Conservation (phyloP, 352 stramenopile genomes). For the Phytophthora ramorum region DNA sequence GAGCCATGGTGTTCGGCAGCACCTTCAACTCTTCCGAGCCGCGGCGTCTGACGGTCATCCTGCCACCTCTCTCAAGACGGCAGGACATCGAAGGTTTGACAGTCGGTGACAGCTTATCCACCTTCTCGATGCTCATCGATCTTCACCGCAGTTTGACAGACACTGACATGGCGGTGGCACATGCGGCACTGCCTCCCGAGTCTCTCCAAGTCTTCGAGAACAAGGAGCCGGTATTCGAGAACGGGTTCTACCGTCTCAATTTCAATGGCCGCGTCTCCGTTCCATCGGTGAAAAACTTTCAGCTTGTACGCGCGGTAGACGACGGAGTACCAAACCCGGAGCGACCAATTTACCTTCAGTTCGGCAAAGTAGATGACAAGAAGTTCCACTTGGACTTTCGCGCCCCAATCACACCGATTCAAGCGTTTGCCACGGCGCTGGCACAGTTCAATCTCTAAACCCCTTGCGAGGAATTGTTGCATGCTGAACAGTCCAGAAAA, state of each 20-base stretch:
- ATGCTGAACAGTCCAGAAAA: neutral
- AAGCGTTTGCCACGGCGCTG: slow-evolving; percentile 71
- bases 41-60: slow-evolving; percentile 51
- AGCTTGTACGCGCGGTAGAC: slow-evolving; percentile 45
- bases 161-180: slow-evolving; percentile 24
- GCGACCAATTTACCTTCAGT: slow-evolving; percentile 62
- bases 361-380: slow-evolving; percentile 82
- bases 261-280: slow-evolving; percentile 82
- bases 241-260: slow-evolving; percentile 83
- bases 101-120: slow-evolving; percentile 48
- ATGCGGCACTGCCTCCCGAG: slow-evolving; percentile 27
- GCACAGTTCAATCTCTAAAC: slow-evolving; percentile 71
- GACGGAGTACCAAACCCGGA: slow-evolving; percentile 17
- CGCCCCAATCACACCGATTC: slow-evolving; percentile 73
- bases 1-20: slow-evolving; percentile 67
- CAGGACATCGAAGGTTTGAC: slow-evolving; percentile 60
- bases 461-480: neutral
- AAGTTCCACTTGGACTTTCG: slow-evolving; percentile 86
- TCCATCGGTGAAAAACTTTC: slow-evolving; percentile 86
- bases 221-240: slow-evolving; percentile 78
- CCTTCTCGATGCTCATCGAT: slow-evolving; percentile 66
- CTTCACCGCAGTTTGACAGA: slow-evolving; percentile 39
- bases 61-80: slow-evolving; percentile 54
- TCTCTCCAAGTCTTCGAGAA: slow-evolving; percentile 68
- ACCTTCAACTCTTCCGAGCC: slow-evolving; percentile 59